Conservation (phyloP, 352 stramenopile species). For the Thraustochytrium sp. region DNA sequence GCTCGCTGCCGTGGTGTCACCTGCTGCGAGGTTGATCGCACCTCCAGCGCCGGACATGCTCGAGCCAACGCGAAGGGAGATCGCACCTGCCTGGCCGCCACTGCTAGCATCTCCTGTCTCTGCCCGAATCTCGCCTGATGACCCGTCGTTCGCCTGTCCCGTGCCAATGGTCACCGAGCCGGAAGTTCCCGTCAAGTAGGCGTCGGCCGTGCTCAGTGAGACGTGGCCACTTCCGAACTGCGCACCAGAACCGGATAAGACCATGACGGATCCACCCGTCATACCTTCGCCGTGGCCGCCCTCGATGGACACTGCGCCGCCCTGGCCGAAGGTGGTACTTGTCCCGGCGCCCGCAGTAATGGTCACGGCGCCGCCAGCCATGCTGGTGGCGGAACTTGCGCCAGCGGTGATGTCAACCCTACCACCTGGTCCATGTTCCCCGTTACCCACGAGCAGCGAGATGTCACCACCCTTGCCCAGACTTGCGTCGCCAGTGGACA, state of each 20-base stretch:
- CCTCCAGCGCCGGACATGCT: not conserved
- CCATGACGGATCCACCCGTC: not conserved
- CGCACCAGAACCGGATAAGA: not conserved
- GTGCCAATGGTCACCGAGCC: not conserved
- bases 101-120: slow-evolving; percentile 42
- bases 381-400: not conserved
- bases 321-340: not conserved
- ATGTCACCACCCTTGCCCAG: slow-evolving; percentile 16
- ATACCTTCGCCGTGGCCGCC: not conserved
- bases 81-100: not conserved
- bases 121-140: slow-evolving; percentile 46
- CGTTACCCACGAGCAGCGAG: not conserved
- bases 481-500: not conserved
- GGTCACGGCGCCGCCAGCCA: not conserved
- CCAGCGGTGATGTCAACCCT: not conserved
- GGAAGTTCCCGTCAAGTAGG: not conserved
- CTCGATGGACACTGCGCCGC: not conserved
- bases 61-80: not conserved
- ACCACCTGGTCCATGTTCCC: not conserved
- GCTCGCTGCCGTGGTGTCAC: not conserved
- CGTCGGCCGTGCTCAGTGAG: not conserved
- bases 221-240: not conserved
- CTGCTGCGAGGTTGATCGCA: not conserved
- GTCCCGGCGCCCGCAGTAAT: not conserved
- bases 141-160: not conserved